Evolutionary conservation across 345 rosid genomes (phyloP), one percentile per base, ranked within the genome.

Genomic region (Sonneratia alba): DNA sequence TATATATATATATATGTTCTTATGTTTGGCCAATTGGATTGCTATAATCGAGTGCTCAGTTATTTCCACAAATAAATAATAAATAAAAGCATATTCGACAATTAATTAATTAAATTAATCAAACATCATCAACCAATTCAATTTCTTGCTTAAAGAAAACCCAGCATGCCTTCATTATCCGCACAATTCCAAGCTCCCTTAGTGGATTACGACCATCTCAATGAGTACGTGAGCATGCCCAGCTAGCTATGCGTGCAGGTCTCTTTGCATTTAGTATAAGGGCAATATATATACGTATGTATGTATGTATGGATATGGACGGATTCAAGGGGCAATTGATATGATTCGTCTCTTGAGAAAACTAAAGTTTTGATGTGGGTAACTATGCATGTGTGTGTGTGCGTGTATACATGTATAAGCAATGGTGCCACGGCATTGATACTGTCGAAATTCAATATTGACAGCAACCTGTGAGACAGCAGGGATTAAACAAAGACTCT

Each of bases 191-290:
- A 4, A 40, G 9, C 43, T 69, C 51, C 48, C 18, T 2, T 2
- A 13, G 64, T 72, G 74, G 74, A 63, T 47, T 32, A 27, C 21
- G 74, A 45, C 74, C 59, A 34, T 51, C 24, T 40, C 18, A 34
- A 19, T 43, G 64, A 63, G 59, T 63, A 72, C 61, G 61, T 63
- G 55, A 45, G 59, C 69, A 72, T 34, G 55, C 67, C 57, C 7
- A 7, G 36, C 67, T 67, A 63, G n/a, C 68, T 61, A 47, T 27
- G 69, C 74, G 59, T 47, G 74, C 74, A 34, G 63, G 21, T 42
- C 48, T 57, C 24, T 36, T 24, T 36, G 15, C 53, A 24, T 27
- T 45, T 47, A 16, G 15, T 32, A 16, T 27, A 12, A 27, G 38
- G 34, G 1, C 43, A 8, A 8, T 27, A 27, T 27, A 27, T 27